A percentile compares a stretch with the other conserved stretches of the same genome.
Conservation (phyloP, 1,284 basidiomycete genomes). For the Cryptococcus amylolentus region DNA sequence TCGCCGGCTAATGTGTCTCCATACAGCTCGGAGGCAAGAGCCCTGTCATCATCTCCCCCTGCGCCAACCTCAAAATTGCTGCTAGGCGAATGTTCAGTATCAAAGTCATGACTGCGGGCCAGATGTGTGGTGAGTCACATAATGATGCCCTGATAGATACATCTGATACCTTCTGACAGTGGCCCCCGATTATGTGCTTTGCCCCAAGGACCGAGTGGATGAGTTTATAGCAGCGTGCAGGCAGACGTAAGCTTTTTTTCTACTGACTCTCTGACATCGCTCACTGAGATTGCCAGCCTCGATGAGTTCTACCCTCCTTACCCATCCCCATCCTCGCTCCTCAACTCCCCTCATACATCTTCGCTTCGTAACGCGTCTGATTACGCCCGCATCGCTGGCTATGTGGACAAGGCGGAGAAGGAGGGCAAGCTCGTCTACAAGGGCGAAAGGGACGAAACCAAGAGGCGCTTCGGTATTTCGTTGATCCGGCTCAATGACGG, state of each 20-base stretch:
- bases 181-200: slow-evolving; percentile 69
- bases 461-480: slow-evolving; percentile 39
- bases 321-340: slow-evolving; percentile 50
- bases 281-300: slow-evolving; percentile 1
- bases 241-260: slow-evolving; percentile 51
- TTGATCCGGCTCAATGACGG: slow-evolving; percentile 57
- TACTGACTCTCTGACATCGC: background rate
- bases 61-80: slow-evolving; percentile 51
- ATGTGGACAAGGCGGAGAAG: slow-evolving; percentile 62
- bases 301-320: slow-evolving; percentile 36
- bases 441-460: slow-evolving; percentile 61
- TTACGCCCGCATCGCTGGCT: slow-evolving; percentile 60
- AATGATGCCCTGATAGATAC: background rate
- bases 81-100: slow-evolving; percentile 64
- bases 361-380: slow-evolving; percentile 58
- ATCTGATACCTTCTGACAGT: slow-evolving; percentile 53
- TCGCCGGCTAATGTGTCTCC: background rate
- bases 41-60: slow-evolving; percentile 73
- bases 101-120: slow-evolving; percentile 70
- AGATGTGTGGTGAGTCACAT: slow-evolving; percentile 50
- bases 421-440: slow-evolving; percentile 66
- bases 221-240: slow-evolving; percentile 61
- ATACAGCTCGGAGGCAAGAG: slow-evolving; percentile 71
- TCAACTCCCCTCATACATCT: slow-evolving; percentile 52
- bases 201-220: slow-evolving; percentile 62